Conservation (phyloP, 2,329 filamentous ascomycete species). For the Volutella citrinella region DNA sequence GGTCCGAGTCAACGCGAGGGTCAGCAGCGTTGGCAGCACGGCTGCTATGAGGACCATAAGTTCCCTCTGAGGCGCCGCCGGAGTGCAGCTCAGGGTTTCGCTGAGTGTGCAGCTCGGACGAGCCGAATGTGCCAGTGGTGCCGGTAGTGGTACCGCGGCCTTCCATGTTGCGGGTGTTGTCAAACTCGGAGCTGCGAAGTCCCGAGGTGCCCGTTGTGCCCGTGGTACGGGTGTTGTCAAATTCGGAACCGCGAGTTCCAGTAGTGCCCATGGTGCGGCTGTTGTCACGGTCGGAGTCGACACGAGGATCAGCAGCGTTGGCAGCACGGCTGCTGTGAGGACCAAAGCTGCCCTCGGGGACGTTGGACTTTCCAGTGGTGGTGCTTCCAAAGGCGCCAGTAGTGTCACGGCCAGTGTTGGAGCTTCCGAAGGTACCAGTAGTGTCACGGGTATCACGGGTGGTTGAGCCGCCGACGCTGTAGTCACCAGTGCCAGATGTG, state of each 20-base stretch:
- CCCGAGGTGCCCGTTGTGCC: slow-evolving; percentile 16
- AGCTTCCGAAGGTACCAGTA: slow-evolving; percentile 12
- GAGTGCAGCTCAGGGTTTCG: slow-evolving; percentile 10
- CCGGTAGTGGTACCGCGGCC: slow-evolving; percentile 29
- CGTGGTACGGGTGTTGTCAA: no score
- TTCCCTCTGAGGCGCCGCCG: slow-evolving; percentile 18
- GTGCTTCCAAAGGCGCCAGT: slow-evolving; percentile 7
- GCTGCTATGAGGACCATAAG: slow-evolving; percentile 42
- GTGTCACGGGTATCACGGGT: no score
- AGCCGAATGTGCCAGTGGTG: slow-evolving; percentile 13
- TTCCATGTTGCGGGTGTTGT: slow-evolving; percentile 12
- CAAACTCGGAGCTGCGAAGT: slow-evolving; percentile 11
- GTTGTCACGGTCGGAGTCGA: slow-evolving; percentile 51
- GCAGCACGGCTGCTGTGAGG: slow-evolving; percentile 42
- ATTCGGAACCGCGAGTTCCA: slow-evolving; percentile 8
- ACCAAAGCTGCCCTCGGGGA: slow-evolving; percentile 30
- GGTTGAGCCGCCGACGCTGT: slow-evolving; percentile 35
- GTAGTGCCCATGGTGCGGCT: slow-evolving; percentile 25
- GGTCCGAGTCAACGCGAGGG: slow-evolving; percentile 52
- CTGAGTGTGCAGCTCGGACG: slow-evolving; percentile 9
- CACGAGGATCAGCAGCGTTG: slow-evolving; percentile 51
- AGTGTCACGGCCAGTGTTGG: slow-evolving; percentile 1
- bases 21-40: slow-evolving; percentile 49
- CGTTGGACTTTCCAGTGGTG: slow-evolving; percentile 10
- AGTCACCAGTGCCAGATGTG: slow-evolving; percentile 20